A percentile compares a stretch with the other conserved stretches of the same genome.
Conservation (phyloP, 257 asterid species). For the Solanum chmielewskii region DNA sequence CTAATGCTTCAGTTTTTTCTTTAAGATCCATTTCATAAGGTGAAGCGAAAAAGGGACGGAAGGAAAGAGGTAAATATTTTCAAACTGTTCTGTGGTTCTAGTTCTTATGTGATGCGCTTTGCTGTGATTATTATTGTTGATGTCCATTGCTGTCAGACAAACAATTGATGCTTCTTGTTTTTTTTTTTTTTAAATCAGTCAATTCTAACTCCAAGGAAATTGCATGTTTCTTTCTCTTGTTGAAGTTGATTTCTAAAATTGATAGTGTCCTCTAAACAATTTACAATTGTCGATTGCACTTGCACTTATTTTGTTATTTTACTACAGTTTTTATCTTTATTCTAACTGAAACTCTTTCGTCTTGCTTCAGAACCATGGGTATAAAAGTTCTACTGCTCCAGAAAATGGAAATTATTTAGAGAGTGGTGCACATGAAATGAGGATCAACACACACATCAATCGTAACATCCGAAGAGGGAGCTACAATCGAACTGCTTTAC, state of each 20-base stretch:
- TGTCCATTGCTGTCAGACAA: background rate
- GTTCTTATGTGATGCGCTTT: background rate
- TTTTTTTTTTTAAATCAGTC: background rate
- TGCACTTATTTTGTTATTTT: background rate
- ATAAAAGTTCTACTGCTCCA: slow-evolving; percentile 22
- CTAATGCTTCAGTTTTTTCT: background rate
- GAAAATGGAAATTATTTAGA: slow-evolving; percentile 26
- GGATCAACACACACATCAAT: slow-evolving; percentile 31
- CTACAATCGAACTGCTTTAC: slow-evolving; percentile 30
- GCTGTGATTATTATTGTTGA: background rate
- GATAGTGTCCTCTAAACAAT: background rate
- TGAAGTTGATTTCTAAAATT: background rate
- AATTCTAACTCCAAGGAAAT: background rate
- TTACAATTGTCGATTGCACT: background rate
- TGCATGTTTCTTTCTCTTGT: background rate
- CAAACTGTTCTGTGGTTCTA: background rate
- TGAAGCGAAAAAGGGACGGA: slow-evolving; percentile 77
- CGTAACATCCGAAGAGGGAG: slow-evolving; percentile 50
- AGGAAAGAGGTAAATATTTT: slow-evolving; percentile 55
- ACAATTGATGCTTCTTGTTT: background rate
- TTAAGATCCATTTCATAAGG: slow-evolving; percentile 95
- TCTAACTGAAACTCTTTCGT: background rate
- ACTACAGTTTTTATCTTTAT: background rate
- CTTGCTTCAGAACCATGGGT: slow-evolving; percentile 44
- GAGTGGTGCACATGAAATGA: slow-evolving; percentile 10